These are phyloP conservation scores for Dothideomycetes sp. DNA, from an alignment of 2,329 filamentous ascomycete genomes.

Conservation along the genomic window DNA sequence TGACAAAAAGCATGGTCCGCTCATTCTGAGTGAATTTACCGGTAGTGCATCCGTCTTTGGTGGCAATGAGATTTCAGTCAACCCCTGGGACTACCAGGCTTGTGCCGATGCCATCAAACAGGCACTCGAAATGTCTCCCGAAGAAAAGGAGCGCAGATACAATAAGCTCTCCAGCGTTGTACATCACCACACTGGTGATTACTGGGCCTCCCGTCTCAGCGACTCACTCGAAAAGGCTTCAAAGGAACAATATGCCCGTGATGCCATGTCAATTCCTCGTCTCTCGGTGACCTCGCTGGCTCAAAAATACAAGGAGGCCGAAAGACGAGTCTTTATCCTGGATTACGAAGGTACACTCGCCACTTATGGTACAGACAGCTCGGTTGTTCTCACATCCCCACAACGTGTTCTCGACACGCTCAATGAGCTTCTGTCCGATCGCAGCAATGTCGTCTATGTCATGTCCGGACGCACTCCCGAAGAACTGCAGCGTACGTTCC, in stretches of 20 bases:
- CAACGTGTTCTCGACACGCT: conserved; percentile 76
- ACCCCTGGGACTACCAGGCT: conserved; percentile 89
- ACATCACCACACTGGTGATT: conserved; percentile 69
- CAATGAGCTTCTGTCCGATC: conserved; percentile 70
- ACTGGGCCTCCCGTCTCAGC: conserved; percentile 75
- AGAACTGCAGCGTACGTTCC: conserved; percentile 80
- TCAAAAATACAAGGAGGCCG: conserved; percentile 55
- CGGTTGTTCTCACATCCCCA: conserved; percentile 77
- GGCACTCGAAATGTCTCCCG: conserved; percentile 68
- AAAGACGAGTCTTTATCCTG: conserved; percentile 72
- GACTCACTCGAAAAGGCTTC: conserved; percentile 64
- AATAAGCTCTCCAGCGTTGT: conserved; percentile 63
- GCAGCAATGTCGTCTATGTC: conserved; percentile 78
- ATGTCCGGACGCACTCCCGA: conserved; percentile 86
- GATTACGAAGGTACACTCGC: conserved; percentile 92
- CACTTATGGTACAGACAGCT: conserved; percentile 73
- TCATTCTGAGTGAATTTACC: conserved; percentile 92
- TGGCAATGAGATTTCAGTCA: conserved; percentile 72
- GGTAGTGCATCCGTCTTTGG: conserved; percentile 81
- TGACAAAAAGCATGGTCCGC: conserved; percentile 76
- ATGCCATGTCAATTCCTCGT: conserved; percentile 78
- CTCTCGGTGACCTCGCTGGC: conserved; percentile 60
- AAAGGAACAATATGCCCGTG: conserved; percentile 74
- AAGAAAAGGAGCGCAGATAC: conserved; percentile 70
- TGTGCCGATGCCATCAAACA: conserved; percentile 78